Conservation (phyloP, 1,284 basidiomycete species). For the Lentinula novae-zelandiae region DNA sequence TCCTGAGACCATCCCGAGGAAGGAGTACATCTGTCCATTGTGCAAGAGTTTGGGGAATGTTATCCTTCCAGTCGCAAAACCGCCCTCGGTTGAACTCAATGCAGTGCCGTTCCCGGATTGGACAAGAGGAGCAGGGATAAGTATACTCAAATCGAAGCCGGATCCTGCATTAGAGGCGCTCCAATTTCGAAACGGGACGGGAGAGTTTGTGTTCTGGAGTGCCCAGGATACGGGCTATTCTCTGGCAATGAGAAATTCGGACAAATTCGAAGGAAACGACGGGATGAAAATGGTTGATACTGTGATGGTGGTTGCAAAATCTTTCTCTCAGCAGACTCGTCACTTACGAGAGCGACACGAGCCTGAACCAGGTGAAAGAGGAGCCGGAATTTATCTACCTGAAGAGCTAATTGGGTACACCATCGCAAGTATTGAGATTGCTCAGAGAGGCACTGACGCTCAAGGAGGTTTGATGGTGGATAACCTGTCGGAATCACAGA, state of each 20-base stretch:
- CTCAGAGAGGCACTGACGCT: constrained; percentile 64
- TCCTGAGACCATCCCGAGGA: constrained; percentile 88
- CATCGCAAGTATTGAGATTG: constrained; percentile 77
- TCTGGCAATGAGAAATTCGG: constrained; percentile 46
- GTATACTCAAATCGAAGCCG: constrained; percentile 75
- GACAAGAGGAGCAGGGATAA: constrained; percentile 78
- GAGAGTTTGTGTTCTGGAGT: constrained; percentile 83
- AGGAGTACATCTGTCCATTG: constrained; percentile 97
- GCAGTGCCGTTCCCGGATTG: constrained; percentile 69
- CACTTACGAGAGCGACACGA: constrained; percentile 74
- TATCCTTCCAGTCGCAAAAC: constrained; percentile 76
- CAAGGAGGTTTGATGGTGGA: constrained; percentile 61
- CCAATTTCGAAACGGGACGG: constrained; percentile 73
- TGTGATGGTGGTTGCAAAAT: constrained; percentile 65
- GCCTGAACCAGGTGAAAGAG: constrained; percentile 67
- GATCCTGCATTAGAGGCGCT: constrained; percentile 65
- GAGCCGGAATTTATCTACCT: constrained; percentile 81
- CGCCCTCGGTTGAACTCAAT: constrained; percentile 45
- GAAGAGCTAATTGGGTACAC: constrained; percentile 92
- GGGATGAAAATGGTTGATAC: constrained; percentile 76
- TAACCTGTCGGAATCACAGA: constrained; percentile 73
- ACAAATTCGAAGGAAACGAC: constrained; percentile 50
- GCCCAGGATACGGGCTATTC: constrained; percentile 72
- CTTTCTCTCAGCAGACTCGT: constrained; percentile 68
- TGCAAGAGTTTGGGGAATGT: constrained; percentile 98